Evolutionary conservation across 192 early-diverging fungal genomes (phyloP), one percentile per base, ranked within the genome.

Genomic region (Martensiomyces pterosporus): DNA sequence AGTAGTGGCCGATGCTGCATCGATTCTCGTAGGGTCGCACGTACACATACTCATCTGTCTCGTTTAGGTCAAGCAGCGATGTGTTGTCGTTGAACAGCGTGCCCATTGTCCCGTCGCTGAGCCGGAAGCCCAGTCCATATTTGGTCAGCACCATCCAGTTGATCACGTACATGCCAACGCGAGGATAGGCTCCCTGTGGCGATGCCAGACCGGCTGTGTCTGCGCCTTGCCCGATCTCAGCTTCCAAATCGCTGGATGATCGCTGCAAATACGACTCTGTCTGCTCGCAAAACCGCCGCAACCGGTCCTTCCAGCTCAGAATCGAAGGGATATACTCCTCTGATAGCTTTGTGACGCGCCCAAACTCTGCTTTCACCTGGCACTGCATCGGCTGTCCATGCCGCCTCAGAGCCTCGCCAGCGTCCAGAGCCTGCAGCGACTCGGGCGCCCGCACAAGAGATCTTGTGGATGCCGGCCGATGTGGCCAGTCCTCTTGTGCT

Each of bases 41-140:
- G 27, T 73, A 73, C 24, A 61, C 54, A n/a, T 57, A 73, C 22
- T 39, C 35, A 24, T 47, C 57, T 7, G 41, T 24, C 13, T 39
- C 50, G 25, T 43, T 18, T n/a, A 47, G 24, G 25, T 61, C 36
- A 9, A 66, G 52, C 18, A 95, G 64, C 10, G 81, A 89, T 4
- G 88, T 91, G 23, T 81, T 80, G 66, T 98, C 95, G 41, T 97
- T 97, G 64, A 87, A 97, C 34, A 87, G 77, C 1, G 93, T 82
- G 9, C 93, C 95, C 19, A 80, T 66, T 9, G 84, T 83, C 9
- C 89, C 87, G 58, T 97, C 91, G 21, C 85, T 82, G 47, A 97
- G 64, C 39, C 85, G 79, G 65, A 94, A 98, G 1, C 88, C 88
- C 41, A 97, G 62, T 8, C 95, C 95, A 58, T 94, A 96, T 29